Conservation (phyloP, 2,329 filamentous ascomycete genomes). For the Fusarium temperatum region DNA sequence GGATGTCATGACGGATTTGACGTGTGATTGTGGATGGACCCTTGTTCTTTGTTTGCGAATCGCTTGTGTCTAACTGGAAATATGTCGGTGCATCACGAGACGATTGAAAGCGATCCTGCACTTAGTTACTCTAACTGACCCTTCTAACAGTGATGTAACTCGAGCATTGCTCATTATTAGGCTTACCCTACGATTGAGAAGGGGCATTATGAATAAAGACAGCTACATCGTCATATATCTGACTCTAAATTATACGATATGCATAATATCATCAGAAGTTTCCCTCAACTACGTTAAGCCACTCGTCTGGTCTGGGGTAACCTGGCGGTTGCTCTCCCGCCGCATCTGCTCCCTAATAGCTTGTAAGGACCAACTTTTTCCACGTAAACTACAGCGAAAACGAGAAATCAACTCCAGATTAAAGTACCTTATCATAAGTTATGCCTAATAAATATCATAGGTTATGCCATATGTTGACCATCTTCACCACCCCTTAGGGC, state of each 20-base stretch:
- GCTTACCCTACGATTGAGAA: not conserved
- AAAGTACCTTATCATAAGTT: conserved; percentile 23
- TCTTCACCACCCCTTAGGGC: conserved; percentile 88
- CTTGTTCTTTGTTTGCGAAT: conserved; percentile 5
- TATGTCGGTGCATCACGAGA: not conserved
- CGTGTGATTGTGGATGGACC: conserved; percentile 33
- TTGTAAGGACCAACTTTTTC: not conserved
- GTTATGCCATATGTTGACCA: conserved; percentile 64
- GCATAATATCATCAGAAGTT: not conserved
- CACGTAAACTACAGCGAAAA: conserved; percentile 17
- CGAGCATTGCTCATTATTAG: not conserved
- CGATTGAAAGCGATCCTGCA: not conserved
- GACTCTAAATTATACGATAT: not conserved
- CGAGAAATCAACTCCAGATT: conserved; percentile 18
- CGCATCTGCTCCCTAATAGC: conserved; percentile 1
- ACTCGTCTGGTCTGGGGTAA: not conserved
- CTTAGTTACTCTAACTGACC: not conserved
- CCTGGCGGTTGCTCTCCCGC: conserved; percentile 9
- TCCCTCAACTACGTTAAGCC: not conserved
- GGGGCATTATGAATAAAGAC: not conserved
- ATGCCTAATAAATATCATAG: conserved; percentile 15
- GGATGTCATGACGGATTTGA: not conserved
- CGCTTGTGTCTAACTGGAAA: not conserved
- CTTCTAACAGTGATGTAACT: no score
- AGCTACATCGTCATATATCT: not conserved